A percentile compares a stretch with the other conserved stretches of the same genome.
phyloP scores from a whole-genome alignment of 2,329 filamentous ascomycete species.

The Didymella pomorum region DNA sequence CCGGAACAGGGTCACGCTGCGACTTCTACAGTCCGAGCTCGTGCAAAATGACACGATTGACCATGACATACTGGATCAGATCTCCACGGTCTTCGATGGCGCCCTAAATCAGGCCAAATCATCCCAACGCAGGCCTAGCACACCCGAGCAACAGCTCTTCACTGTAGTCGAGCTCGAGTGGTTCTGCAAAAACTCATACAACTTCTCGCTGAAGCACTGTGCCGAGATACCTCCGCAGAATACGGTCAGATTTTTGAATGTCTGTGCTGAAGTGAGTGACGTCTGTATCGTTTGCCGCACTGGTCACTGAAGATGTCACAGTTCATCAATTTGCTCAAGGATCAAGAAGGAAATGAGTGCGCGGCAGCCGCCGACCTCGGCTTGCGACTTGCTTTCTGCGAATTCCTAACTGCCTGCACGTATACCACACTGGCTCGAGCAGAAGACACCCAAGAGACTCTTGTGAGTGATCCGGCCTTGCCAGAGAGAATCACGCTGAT shows the following conservation, averaged over 20 bases:
- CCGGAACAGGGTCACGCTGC: slow-evolving; percentile 52
- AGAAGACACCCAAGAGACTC: slow-evolving; percentile 50
- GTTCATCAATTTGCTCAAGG: slow-evolving; percentile 53
- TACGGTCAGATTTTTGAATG: slow-evolving; percentile 63
- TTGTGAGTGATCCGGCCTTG: slow-evolving; percentile 46
- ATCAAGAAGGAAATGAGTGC: slow-evolving; percentile 27
- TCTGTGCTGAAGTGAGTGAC: slow-evolving; percentile 53
- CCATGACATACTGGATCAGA: slow-evolving; percentile 52
- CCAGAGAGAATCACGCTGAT: slow-evolving; percentile 25
- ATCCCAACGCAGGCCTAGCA: slow-evolving; percentile 54
- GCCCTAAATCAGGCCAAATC: slow-evolving; percentile 57
- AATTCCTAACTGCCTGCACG: slow-evolving; percentile 68
- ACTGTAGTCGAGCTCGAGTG: slow-evolving; percentile 75
- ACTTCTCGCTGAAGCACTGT: slow-evolving; percentile 71
- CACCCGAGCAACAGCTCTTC: slow-evolving; percentile 58
- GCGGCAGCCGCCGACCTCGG: slow-evolving; percentile 57
- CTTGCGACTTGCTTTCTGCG: slow-evolving; percentile 71
- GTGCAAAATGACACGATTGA: slow-evolving; percentile 40
- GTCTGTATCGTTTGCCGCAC: background rate
- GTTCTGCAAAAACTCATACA: slow-evolving; percentile 86
- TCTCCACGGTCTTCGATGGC: slow-evolving; percentile 65
- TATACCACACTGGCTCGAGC: slow-evolving; percentile 59
- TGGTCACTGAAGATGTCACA: slow-evolving; percentile 18
- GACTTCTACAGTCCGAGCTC: slow-evolving; percentile 57
- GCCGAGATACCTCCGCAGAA: slow-evolving; percentile 64